A percentile compares a stretch with the other conserved stretches of the same genome.
phyloP scores from a whole-genome alignment of 2,329 filamentous ascomycete species.

The Alternaria tenuissima region DNA sequence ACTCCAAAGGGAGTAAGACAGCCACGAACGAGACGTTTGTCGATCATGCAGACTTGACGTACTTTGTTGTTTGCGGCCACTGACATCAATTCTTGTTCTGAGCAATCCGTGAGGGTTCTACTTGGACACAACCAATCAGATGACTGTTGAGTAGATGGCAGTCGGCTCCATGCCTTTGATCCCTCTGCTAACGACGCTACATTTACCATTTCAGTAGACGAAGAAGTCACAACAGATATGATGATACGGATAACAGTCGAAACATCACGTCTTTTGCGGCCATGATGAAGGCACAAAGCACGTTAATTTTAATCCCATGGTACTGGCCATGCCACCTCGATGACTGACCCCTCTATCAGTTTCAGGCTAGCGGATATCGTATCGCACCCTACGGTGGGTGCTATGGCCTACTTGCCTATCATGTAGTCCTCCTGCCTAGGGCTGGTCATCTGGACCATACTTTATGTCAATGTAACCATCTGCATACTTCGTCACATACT shows the following conservation, averaged over 20 bases:
- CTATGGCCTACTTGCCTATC: conserved; percentile 30
- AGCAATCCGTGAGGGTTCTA: conserved; percentile 47
- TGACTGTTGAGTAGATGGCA: conserved; percentile 42
- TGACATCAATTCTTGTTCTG: conserved; percentile 48
- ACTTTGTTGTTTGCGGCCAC: conserved; percentile 45
- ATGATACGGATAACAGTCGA: conserved; percentile 45
- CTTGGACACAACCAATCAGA: conserved; percentile 51
- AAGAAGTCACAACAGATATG: conserved; percentile 37
- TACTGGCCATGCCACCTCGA: conserved; percentile 41
- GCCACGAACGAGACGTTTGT: conserved; percentile 45
- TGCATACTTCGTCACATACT: conserved; percentile 36
- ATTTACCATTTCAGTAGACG: conserved; percentile 44
- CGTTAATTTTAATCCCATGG: conserved; percentile 45
- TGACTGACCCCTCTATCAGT: conserved; percentile 34
- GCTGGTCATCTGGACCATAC: conserved; percentile 31
- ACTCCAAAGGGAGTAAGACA: conserved; percentile 36
- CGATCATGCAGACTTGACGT: conserved; percentile 42
- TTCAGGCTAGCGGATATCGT: conserved; percentile 43
- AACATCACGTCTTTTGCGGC: conserved; percentile 34
- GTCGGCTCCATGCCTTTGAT: conserved; percentile 47
- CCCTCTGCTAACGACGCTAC: conserved; percentile 47
- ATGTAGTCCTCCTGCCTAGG: conserved; percentile 38
- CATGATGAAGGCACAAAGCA: conserved; percentile 36
- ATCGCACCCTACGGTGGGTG: conserved; percentile 35
- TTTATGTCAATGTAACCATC: conserved; percentile 44